A percentile compares a stretch with the other conserved stretches of the same genome.
These are phyloP conservation scores for Platanthera guangdongensis DNA, from an alignment of 106 monocot species.

Conservation along the genomic window DNA sequence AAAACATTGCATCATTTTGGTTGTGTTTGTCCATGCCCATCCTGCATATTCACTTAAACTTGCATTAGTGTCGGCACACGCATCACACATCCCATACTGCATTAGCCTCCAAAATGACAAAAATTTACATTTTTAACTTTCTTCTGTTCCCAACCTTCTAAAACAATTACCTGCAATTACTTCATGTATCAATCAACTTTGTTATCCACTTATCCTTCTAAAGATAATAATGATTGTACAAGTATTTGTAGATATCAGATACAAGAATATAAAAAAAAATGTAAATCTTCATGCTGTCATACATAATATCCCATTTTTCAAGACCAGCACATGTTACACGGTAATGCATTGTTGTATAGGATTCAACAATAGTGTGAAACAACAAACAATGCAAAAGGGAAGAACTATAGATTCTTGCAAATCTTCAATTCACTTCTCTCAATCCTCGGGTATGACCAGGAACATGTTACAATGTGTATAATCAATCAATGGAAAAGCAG, in stretches of 20 bases:
- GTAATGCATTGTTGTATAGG: not conserved
- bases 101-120: not conserved
- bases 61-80: no score
- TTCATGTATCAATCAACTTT: not conserved
- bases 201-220: not conserved
- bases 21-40: no score
- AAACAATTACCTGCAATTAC: not conserved
- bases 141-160: not conserved
- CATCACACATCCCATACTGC: no score
- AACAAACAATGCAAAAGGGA: not conserved
- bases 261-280: not conserved
- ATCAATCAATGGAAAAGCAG: not conserved
- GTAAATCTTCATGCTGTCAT: not conserved
- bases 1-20: no score
- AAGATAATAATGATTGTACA: not conserved
- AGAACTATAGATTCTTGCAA: not conserved
- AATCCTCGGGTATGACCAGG: not conserved
- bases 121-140: not conserved
- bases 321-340: not conserved
- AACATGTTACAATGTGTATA: not conserved
- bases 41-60: no score
- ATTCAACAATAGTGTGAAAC: not conserved
- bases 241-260: not conserved
- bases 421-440: not conserved
- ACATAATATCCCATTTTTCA: not conserved